Conservation (phyloP, 2,329 filamentous ascomycete species). For the Tolypocladium amazonense region DNA sequence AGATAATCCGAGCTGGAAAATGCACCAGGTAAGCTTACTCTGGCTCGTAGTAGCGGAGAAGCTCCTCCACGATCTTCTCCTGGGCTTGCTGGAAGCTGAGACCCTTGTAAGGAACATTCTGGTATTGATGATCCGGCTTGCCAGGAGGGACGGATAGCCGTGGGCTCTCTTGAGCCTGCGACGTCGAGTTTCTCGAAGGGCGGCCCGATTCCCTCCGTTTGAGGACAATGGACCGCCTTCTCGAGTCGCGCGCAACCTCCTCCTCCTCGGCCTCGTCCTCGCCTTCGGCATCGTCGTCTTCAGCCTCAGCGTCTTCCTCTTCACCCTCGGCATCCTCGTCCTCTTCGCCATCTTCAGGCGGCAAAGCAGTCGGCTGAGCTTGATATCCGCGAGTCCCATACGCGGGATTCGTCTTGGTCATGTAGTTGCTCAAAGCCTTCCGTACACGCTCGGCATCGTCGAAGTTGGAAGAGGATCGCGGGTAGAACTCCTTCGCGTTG, state of each 20-base stretch:
- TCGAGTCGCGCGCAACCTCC: slow-evolving; percentile 17
- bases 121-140: slow-evolving; percentile 42
- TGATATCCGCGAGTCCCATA: slow-evolving; percentile 60
- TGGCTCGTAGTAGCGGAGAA: slow-evolving; percentile 58
- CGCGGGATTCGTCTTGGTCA: slow-evolving; percentile 78
- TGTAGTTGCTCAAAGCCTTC: slow-evolving; percentile 78
- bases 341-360: slow-evolving; percentile 24
- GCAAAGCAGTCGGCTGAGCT: slow-evolving; percentile 63
- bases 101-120: slow-evolving; percentile 53
- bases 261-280: slow-evolving; percentile 18
- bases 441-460: slow-evolving; percentile 80
- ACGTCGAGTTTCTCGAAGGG: slow-evolving; percentile 20
- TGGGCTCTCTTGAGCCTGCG: slow-evolving; percentile 20
- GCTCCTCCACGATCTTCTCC: slow-evolving; percentile 70
- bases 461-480: slow-evolving; percentile 60
- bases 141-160: slow-evolving; percentile 24
- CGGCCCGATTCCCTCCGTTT: slow-evolving; percentile 25
- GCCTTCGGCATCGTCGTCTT: slow-evolving; percentile 14
- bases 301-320: slow-evolving; percentile 19
- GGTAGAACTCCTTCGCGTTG: slow-evolving; percentile 79
- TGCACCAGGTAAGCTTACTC: slow-evolving; percentile 33
- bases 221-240: slow-evolving; percentile 27
- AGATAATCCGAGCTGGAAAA: slow-evolving; percentile 4
- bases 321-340: slow-evolving; percentile 17
- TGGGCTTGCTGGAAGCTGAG: slow-evolving; percentile 77